These are phyloP conservation scores for Elymus sibiricus DNA, from an alignment of 176 grass and related monocot species.

Conservation along the genomic window DNA sequence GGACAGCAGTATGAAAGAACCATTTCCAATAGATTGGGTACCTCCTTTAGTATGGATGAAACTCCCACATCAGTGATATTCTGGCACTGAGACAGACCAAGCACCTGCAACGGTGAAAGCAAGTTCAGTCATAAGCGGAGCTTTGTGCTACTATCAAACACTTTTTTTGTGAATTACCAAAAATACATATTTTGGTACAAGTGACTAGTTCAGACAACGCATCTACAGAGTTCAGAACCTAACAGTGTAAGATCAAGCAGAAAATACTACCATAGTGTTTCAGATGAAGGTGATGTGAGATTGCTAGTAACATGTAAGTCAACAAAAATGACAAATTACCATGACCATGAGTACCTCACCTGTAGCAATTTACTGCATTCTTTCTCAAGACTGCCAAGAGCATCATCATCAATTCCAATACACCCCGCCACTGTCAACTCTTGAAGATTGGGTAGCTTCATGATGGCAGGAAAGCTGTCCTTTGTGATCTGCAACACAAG, in stretches of 20 bases:
- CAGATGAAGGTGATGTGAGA: neutral
- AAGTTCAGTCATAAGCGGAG: no score
- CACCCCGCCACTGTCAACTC: constrained; percentile 57
- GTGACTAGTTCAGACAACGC: no score
- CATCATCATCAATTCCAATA: constrained; percentile 60
- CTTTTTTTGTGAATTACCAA: no score
- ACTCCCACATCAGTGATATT: constrained; percentile 51
- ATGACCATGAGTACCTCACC: constrained; percentile 22
- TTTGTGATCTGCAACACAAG: constrained; percentile 55
- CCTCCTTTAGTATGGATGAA: constrained; percentile 36
- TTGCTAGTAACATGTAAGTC: neutral
- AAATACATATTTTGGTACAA: no score
- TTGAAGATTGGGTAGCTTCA: constrained; percentile 63
- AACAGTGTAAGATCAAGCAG: no score
- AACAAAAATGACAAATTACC: neutral
- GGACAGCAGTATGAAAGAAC: constrained; percentile 56
- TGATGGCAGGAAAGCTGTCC: constrained; percentile 47
- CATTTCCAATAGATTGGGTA: constrained; percentile 46
- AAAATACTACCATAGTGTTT: neutral
- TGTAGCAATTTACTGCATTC: constrained; percentile 66
- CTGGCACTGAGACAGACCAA: constrained; percentile 74
- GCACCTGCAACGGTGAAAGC: constrained; percentile 43
- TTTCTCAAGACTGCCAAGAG: constrained; percentile 41
- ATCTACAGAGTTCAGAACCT: no score
- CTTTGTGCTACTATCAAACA: neutral